phyloP scores from a whole-genome alignment of 768 basidiomycete species.

The Lactarius hatsudake region DNA sequence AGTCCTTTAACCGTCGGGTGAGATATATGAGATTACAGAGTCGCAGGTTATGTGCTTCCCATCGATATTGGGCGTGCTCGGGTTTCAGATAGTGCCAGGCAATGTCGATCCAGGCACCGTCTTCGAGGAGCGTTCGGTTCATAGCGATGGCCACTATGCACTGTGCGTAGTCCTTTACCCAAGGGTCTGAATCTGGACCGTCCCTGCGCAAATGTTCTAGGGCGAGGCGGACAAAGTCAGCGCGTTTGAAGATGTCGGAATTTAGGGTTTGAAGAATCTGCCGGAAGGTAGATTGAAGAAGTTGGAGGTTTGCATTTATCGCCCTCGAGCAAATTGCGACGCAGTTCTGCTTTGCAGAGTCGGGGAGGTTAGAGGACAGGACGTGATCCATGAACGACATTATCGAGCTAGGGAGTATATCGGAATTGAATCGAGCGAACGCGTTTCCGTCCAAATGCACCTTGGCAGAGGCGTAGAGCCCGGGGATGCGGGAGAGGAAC shows the following conservation, averaged over 20 bases:
- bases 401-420: neutral
- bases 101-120: neutral
- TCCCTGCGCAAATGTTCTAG: neutral
- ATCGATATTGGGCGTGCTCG: neutral
- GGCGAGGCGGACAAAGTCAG: conserved; percentile 6
- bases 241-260: neutral
- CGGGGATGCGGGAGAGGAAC: conserved; percentile 3
- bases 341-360: neutral
- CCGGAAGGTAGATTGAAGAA: neutral
- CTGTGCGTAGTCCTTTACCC: neutral
- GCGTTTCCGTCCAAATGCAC: too few relatives aligned
- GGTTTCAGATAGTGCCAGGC: neutral
- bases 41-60: neutral
- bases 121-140: neutral
- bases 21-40: conserved; percentile 4
- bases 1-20: neutral
- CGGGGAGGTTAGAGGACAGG: too few relatives aligned
- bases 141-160: conserved; percentile 13
- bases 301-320: neutral
- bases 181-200: neutral
- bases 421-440: neutral
- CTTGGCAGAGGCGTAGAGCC: too few relatives aligned
- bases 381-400: neutral
- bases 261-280: neutral
- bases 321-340: neutral